Percentiles rank a stretch among this genome's conserved stretches.
Conservation (phyloP, 2,329 filamentous ascomycete genomes). For the Bimuria novae-zelandiae region DNA sequence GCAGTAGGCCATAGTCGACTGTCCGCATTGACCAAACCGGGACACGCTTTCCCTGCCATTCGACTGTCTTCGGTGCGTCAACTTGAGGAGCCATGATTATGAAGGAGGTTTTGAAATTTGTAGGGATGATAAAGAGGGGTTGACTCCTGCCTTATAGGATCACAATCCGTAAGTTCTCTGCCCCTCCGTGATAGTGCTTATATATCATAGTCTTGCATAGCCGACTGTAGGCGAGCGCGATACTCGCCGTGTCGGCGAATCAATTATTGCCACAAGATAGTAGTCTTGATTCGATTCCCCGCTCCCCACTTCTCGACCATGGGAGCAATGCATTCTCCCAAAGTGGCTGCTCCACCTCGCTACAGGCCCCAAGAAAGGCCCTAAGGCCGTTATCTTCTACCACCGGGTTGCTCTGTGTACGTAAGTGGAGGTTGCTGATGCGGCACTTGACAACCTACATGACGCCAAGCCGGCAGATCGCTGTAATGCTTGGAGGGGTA, state of each 20-base stretch:
- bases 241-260: conserved; percentile 8
- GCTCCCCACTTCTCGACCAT: conserved; percentile 17
- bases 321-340: conserved; percentile 20
- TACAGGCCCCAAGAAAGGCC: not conserved
- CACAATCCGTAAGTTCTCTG: conserved; percentile 9
- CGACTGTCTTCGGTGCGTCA: conserved; percentile 28
- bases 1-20: conserved; percentile 57
- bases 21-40: conserved; percentile 47
- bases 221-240: conserved; percentile 3
- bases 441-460: conserved; percentile 4
- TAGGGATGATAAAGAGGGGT: conserved; percentile 2
- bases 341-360: conserved; percentile 18
- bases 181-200: conserved; percentile 10
- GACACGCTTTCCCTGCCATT: conserved; percentile 39
- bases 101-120: not conserved
- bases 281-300: conserved; percentile 21
- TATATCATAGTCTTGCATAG: conserved; percentile 14
- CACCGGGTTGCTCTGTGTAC: not conserved
- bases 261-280: conserved; percentile 14
- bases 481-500: conserved; percentile 3
- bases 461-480: conserved; percentile 7
- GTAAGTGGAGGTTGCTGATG: not conserved
- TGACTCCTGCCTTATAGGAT: conserved; percentile 8
- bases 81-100: conserved; percentile 31
- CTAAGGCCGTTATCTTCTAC: conserved; percentile 1